These are phyloP conservation scores for Auricularia heimuer DNA, from an alignment of 768 basidiomycete genomes.

Conservation along the genomic window DNA sequence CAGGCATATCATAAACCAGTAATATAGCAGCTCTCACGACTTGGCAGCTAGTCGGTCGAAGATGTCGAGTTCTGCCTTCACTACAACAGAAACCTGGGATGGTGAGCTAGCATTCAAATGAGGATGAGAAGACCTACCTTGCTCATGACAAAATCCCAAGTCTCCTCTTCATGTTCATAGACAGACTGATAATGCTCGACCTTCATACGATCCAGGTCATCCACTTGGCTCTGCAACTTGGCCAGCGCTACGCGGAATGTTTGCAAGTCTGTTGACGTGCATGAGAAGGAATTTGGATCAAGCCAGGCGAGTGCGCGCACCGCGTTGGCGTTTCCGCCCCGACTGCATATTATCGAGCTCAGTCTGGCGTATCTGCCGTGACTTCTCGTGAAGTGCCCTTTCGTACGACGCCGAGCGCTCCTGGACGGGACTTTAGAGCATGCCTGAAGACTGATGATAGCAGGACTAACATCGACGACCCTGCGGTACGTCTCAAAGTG, in stretches of 20 bases:
- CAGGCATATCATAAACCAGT: neutral
- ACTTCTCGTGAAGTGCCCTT: slow-evolving; percentile 70
- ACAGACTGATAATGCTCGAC: slow-evolving; percentile 80
- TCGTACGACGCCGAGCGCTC: slow-evolving; percentile 84
- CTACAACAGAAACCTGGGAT: slow-evolving; percentile 60
- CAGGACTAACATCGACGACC: slow-evolving; percentile 49
- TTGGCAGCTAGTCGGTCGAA: slow-evolving; percentile 82
- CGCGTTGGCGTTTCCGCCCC: slow-evolving; percentile 59
- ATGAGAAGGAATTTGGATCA: slow-evolving; percentile 4
- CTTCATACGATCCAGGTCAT: slow-evolving; percentile 83
- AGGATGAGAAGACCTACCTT: slow-evolving; percentile 41
- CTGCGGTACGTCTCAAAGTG: slow-evolving; percentile 72
- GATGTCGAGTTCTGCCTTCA: slow-evolving; percentile 85
- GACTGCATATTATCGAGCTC: slow-evolving; percentile 74
- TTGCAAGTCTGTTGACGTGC: slow-evolving; percentile 58
- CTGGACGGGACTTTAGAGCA: slow-evolving; percentile 30
- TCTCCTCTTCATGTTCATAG: slow-evolving; percentile 85
- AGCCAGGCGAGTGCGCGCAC: slow-evolving; percentile 33
- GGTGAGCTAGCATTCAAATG: neutral
- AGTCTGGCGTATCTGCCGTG: slow-evolving; percentile 72
- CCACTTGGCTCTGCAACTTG: slow-evolving; percentile 79
- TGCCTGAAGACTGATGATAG: slow-evolving; percentile 1
- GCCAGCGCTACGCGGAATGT: slow-evolving; percentile 76
- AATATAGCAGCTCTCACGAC: slow-evolving; percentile 37
- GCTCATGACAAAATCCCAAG: slow-evolving; percentile 86